A percentile compares a stretch with the other conserved stretches of the same genome.
phyloP scores from a whole-genome alignment of 352 stramenopile genomes.

The Phytopythium mirpurense region DNA sequence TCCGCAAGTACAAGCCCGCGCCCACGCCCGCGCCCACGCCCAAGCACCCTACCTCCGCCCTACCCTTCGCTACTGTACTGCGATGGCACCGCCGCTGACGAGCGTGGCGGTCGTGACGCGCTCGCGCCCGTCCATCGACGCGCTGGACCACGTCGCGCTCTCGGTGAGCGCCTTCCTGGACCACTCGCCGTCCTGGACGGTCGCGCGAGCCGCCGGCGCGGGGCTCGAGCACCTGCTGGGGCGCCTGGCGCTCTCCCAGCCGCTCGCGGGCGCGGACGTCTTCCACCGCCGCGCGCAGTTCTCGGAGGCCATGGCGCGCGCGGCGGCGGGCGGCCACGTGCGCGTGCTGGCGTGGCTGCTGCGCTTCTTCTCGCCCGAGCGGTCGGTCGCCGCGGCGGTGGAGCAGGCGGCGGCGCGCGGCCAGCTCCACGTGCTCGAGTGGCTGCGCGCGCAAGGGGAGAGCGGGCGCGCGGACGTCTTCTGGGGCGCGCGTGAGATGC shows the following conservation, averaged over 20 bases:
- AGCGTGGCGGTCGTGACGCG: slow-evolving; percentile 5
- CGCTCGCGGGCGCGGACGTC: slow-evolving; percentile 1
- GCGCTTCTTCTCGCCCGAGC: neutral
- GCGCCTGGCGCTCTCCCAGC: neutral
- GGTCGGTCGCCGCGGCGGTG: neutral
- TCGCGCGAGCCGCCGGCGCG: neutral
- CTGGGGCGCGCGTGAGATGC: slow-evolving; percentile 4
- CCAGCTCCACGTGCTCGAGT: slow-evolving; percentile 1
- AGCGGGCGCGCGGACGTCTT: neutral
- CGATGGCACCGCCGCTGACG: neutral
- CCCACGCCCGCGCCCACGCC: neutral
- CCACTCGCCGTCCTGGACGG: slow-evolving; percentile 12
- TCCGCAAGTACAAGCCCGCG: no score
- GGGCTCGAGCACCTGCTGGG: slow-evolving; percentile 4
- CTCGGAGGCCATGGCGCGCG: slow-evolving; percentile 6
- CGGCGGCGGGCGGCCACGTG: slow-evolving; percentile 8
- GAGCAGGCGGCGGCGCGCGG: neutral
- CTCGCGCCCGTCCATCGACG: neutral
- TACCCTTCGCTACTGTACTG: neutral
- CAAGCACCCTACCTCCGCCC: neutral
- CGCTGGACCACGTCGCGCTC: slow-evolving; percentile 13
- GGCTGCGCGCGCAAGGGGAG: neutral
- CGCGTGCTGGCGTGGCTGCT: slow-evolving; percentile 13
- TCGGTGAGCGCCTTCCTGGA: slow-evolving; percentile 19
- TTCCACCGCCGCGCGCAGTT: slow-evolving; percentile 17